Base-by-base conservation (phyloP, 2,329 filamentous ascomycete genomes). In the Exophiala spinifera region DNA sequence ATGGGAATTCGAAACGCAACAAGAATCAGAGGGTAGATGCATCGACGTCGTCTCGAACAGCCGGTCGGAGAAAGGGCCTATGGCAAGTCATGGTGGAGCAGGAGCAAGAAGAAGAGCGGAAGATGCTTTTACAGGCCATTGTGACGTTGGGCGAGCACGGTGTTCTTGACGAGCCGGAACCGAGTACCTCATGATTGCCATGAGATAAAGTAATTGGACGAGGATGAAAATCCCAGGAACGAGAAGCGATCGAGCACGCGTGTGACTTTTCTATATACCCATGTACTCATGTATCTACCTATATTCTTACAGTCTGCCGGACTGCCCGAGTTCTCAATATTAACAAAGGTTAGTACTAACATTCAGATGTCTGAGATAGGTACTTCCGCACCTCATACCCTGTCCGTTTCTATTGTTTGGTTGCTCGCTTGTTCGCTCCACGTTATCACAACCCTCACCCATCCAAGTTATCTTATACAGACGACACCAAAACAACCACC, bases 11-110 rank as follows among this genome's bases (percentile, higher is more conserved):
- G 21, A 45, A 34, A 45, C 21, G 37, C 21, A 34, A 31, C 8
- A 46, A 46, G 17, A 17, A 11, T 7, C n/a, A 19, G 10, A 25
- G 3, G n/a, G 43, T 25, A 4, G 19, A 43, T 17, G 19, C 10
- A 13, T 40, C 47, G 4, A 33, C 4, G 31, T 39, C 43, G 4
- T 33, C 40, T 1, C 4, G 37, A 17, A 39, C 47, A 28, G 56
- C 23, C 11, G 28, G 28, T 31, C 28, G 51, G 49, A 56, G 72
- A 54, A 73, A 75, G 61, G 70, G 73, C 25, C 65, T 78, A 47
- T 70, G 72, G 49, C 72, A 76, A 57, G 67, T 72, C 71, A 68
- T 77, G 51, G 61, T 76, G 39, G 70, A 69, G 31, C 70, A 69
- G 46, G 71, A 76, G 61, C 68, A 69, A 48, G 69, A 72, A 51